Evolutionary conservation across 345 rosid genomes (phyloP), one percentile per base, ranked within the genome.

Genomic region (Pugionium cornutum): DNA sequence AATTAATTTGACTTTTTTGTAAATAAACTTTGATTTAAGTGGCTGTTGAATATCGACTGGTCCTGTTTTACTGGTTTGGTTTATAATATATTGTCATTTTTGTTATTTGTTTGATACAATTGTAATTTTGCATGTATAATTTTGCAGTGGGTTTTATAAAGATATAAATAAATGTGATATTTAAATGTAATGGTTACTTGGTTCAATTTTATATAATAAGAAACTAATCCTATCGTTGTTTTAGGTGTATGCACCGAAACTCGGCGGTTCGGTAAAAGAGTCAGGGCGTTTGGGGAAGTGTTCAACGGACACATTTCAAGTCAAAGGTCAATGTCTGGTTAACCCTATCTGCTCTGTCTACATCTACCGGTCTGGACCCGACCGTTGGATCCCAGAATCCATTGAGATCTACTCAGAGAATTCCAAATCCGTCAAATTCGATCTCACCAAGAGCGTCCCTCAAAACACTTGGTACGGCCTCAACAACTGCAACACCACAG

Each of bases 321-420:
- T 90, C 34, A 52, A 53, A 2, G 92, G 97, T 3, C 92, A 86
- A 1, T 84, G 96, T 69, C 66, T 84, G 36, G 49, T 31, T 18
- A 67, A 77, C 62, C 85, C 81, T 18, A 26, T 86, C 2, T 86
- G 96, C 69, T 84, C 76, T 58, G 48, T 86, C n/a, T 86, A 80
- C 65, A 60, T 88, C 52, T 72, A 82, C 61, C 78, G 81, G 58
- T 68, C 64, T 27, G 89, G 91, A 43, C 49, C 53, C 26, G 92
- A 88, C 65, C 88, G 91, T 7, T 90, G 96, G 97, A 76, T 81
- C 44, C 97, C 96, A 0, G 80, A 77, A 53, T 75, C 75, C 9
- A 78, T 86, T 64, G 75, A 76, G 7, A 69, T 90, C 29, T 81
- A 65, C 36, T 79, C 89, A 26, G 46, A 74, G 6, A 54, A 82